Conservation (phyloP, 352 stramenopile genomes). For the Pythium phragmiticola region DNA sequence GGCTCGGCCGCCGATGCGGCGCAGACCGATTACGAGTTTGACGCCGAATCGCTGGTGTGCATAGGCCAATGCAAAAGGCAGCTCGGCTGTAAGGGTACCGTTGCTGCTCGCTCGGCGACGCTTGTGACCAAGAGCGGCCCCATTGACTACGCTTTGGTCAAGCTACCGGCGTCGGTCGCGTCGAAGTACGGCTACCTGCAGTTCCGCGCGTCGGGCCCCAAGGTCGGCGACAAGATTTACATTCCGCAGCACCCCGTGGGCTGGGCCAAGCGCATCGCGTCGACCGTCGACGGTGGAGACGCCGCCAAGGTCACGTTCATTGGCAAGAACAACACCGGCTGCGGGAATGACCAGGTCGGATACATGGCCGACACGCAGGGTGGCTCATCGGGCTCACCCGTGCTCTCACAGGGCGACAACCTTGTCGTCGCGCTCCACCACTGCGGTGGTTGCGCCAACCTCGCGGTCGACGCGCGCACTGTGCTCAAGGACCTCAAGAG, state of each 20-base stretch:
- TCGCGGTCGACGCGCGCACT: too few relatives aligned
- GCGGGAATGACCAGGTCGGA: slow-evolving; percentile 45
- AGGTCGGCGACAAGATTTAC: slow-evolving; percentile 28
- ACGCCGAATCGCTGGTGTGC: too few relatives aligned
- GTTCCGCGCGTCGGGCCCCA: slow-evolving; percentile 22
- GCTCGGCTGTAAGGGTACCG: slow-evolving; percentile 3
- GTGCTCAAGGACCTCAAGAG: too few relatives aligned
- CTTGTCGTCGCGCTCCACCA: slow-evolving; percentile 68
- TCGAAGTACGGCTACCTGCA: slow-evolving; percentile 32
- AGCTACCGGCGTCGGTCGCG: slow-evolving; percentile 4
- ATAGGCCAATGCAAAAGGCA: too few relatives aligned
- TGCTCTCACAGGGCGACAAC: slow-evolving; percentile 54
- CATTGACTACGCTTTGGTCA: slow-evolving; percentile 22
- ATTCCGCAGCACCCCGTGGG: slow-evolving; percentile 39
- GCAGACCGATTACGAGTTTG: too few relatives aligned
- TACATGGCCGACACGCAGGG: slow-evolving; percentile 63
- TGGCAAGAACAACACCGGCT: slow-evolving; percentile 29
- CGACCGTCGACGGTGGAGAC: too few relatives aligned
- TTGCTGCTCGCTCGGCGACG: slow-evolving; percentile 15
- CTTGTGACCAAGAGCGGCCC: slow-evolving; percentile 23
- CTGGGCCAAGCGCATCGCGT: slow-evolving; percentile 29
- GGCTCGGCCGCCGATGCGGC: too few relatives aligned
- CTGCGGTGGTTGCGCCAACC: slow-evolving; percentile 70
- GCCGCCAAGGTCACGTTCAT: slow-evolving; percentile 17
- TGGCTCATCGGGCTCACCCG: slow-evolving; percentile 36